A percentile compares a stretch with the other conserved stretches of the same genome.
Evolutionary conservation across 768 basidiomycete species (phyloP).

Genomic region (Xerocomus brunneocitrinus): DNA sequence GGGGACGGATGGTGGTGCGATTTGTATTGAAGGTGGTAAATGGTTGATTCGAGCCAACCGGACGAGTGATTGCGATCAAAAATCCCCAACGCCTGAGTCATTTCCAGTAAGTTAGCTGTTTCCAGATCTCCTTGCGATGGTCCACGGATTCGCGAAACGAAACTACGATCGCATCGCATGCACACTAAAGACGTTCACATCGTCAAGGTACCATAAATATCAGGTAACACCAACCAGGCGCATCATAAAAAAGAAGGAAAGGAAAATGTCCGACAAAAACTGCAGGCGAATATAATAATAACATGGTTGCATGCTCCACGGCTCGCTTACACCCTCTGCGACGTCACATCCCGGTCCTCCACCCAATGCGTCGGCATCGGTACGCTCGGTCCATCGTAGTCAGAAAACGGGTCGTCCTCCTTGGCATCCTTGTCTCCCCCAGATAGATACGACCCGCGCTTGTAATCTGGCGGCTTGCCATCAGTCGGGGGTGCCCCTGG

Average conservation of each 20-base stretch:
- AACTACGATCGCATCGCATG: background rate
- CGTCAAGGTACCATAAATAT: background rate
- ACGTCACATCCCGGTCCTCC: constrained; percentile 41
- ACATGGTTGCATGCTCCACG: background rate
- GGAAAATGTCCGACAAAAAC: background rate
- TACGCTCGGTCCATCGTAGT: constrained; percentile 38
- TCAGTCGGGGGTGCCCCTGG: constrained; percentile 46
- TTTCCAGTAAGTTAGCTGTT: too few species aligned
- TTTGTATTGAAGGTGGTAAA: too few species aligned
- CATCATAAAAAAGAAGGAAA: background rate
- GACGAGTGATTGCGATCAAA: background rate
- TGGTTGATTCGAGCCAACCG: too few species aligned
- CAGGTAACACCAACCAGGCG: background rate
- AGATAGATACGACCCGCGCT: constrained; percentile 30
- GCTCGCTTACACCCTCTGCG: constrained; percentile 8
- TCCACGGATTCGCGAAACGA: background rate
- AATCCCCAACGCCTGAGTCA: too few species aligned
- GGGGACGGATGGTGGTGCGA: too few species aligned
- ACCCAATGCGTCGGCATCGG: constrained; percentile 33
- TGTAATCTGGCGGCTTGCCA: constrained; percentile 50
- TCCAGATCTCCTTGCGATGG: too few species aligned
- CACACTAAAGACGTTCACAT: background rate
- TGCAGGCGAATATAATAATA: background rate
- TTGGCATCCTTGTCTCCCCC: constrained; percentile 30
- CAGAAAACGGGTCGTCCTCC: constrained; percentile 54